These are phyloP conservation scores for Ophiostoma perfectum DNA, from an alignment of 2,329 filamentous ascomycete species.

Conservation along the genomic window DNA sequence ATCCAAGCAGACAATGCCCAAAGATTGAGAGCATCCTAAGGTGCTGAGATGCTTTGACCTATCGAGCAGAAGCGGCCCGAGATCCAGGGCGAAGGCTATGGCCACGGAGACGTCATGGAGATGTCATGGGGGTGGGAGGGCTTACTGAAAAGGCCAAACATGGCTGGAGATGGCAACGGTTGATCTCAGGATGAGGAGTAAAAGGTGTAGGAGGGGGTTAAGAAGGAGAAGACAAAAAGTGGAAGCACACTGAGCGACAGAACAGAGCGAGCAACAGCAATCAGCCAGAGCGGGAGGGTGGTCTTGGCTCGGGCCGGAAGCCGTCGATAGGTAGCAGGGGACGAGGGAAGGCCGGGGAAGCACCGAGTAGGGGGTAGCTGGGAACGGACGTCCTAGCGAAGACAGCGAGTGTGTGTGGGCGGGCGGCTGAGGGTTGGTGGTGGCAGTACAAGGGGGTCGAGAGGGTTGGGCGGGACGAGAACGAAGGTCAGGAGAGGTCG, in stretches of 20 bases:
- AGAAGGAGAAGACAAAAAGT: neutral
- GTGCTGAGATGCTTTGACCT: no score
- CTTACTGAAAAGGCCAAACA: conserved; percentile 2
- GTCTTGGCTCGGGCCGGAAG: conserved; percentile 2
- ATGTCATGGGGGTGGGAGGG: neutral
- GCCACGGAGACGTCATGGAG: neutral
- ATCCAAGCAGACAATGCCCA: neutral
- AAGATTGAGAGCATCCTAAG: neutral
- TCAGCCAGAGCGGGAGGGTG: neutral
- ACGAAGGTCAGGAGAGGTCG: neutral
- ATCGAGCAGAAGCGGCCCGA: no score
- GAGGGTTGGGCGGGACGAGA: neutral
- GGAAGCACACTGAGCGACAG: neutral
- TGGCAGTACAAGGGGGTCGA: neutral
- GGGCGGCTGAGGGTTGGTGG: neutral
- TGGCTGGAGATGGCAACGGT: neutral
- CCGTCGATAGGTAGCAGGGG: neutral
- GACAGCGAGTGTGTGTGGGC: neutral
- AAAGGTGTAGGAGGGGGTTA: neutral
- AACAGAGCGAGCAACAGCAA: neutral
- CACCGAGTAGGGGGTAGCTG: neutral
- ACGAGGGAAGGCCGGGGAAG: neutral
- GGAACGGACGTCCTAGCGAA: neutral
- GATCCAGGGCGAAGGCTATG: no score
- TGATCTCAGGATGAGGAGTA: neutral